Evolutionary conservation across 768 basidiomycete genomes (phyloP).

Genomic region (Amanita polypyramis): DNA sequence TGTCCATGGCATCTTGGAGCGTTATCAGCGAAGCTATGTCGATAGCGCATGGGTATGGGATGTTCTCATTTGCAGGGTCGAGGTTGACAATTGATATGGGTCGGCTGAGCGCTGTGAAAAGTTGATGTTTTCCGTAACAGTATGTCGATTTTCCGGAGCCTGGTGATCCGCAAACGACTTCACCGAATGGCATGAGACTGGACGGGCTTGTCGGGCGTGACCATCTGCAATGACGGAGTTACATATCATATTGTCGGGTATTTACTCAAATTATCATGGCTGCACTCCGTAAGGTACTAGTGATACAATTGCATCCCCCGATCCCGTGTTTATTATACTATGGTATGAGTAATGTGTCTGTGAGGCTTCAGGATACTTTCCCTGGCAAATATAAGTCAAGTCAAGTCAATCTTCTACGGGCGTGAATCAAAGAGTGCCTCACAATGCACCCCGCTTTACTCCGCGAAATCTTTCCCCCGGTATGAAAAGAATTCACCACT

Average conservation of each 20-base stretch:
- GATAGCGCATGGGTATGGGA: slow-evolving; percentile 87
- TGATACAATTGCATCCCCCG: no score
- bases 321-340: no score
- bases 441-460: no score
- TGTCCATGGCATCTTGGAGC: slow-evolving; percentile 78
- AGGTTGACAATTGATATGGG: slow-evolving; percentile 90
- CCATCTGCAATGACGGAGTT: no score
- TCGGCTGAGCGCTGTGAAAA: slow-evolving; percentile 77
- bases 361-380: no score
- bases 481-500: neutral
- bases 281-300: no score
- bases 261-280: no score
- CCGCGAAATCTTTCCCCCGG: neutral
- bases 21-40: slow-evolving; percentile 81
- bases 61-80: slow-evolving; percentile 86
- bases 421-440: no score
- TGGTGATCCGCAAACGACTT: slow-evolving; percentile 78
- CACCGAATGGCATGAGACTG: slow-evolving; percentile 69
- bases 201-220: neutral
- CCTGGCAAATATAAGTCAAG: no score
- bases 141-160: slow-evolving; percentile 87
- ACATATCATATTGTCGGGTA: no score
- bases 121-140: slow-evolving; percentile 79
- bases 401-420: no score
- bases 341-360: no score